A percentile compares a stretch with the other conserved stretches of the same genome.
phyloP scores from a whole-genome alignment of 2,329 filamentous ascomycete species.

The Cadophora sp. region DNA sequence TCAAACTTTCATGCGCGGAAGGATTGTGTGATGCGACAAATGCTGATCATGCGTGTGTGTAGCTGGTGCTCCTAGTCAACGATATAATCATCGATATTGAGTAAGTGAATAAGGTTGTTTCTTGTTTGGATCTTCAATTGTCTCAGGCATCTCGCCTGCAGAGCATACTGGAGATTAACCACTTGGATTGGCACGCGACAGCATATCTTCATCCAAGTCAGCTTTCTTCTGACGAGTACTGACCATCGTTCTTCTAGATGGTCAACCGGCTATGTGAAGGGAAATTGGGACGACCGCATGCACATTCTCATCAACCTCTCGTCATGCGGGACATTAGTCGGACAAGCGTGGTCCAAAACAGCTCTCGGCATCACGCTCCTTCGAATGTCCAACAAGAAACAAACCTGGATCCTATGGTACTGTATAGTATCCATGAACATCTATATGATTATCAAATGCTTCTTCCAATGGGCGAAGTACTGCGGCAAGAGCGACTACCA shows the following conservation, averaged over 20 bases:
- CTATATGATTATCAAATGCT: slow-evolving; percentile 55
- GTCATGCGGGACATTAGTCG: slow-evolving; percentile 43
- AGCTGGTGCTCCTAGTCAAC: slow-evolving; percentile 53
- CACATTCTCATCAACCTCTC: slow-evolving; percentile 56
- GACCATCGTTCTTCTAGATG: not conserved
- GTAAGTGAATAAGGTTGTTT: slow-evolving; percentile 43
- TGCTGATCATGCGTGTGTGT: not conserved
- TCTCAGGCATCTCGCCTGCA: not conserved
- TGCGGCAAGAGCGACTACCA: slow-evolving; percentile 53
- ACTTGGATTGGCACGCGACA: not conserved
- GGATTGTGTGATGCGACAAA: not conserved
- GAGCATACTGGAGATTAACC: not conserved
- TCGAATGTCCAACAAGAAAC: slow-evolving; percentile 53
- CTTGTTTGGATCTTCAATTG: not conserved
- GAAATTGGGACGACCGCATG: slow-evolving; percentile 59
- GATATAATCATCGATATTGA: slow-evolving; percentile 54
- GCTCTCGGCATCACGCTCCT: slow-evolving; percentile 46
- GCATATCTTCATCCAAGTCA: not conserved
- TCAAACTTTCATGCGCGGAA: not conserved
- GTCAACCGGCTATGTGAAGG: slow-evolving; percentile 53
- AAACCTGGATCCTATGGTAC: slow-evolving; percentile 54
- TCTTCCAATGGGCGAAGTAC: slow-evolving; percentile 58
- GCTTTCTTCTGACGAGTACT: not conserved
- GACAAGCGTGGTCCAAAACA: slow-evolving; percentile 49
- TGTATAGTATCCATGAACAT: slow-evolving; percentile 57